Base-by-base conservation (phyloP, 345 rosid genomes). In the Lepidium didymum region DNA sequence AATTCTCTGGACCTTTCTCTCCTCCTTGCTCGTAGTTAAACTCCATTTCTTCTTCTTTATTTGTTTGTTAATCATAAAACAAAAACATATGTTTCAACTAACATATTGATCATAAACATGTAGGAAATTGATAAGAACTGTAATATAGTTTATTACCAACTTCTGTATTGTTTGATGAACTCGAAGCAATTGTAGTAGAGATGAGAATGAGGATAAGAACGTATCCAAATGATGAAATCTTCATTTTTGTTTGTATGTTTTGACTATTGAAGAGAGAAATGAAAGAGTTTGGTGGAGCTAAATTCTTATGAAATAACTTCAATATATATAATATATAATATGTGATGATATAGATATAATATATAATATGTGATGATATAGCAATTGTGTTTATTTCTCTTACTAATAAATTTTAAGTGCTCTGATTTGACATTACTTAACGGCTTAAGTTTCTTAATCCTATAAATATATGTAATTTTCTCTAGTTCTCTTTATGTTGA, bases 31-130 rank as follows among this genome's bases (percentile, higher is more conserved):
- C 51, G 41, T 88, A 93, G 67, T 13, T 68, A 63, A 93, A 93
- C 43, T 85, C 92, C n/a, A 0, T 49, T 68, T 93, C 96, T 15
- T 87, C 76, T 75, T 86, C 98, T 92, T 1, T 2, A 11, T 56
- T 12, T 31, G 33, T 6, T 14, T 4, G 7, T 53, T 53, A 43
- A 29, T 29, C 21, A 34, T 18, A 13, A 11, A 19, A 56, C 35
- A 1, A 72, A 72, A 18, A 27, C 25, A 57, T 49, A 15, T 38
- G 50, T 51, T 49, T 41, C 36, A n/a, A 27, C 61, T 29, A 9
- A 2, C 16, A 5, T 56, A 52, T 11, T 33, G 41, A 27, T 29
- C 7, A 29, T 38, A 59, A 8, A 51, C 27, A 56, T 58, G 29
- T 16, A 31, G 10, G 33, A 52, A 51, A 33, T 41, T 21, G 31